Conservation (phyloP, 108 stramenopile species). For the Cyclotella choctawhatcheeana region DNA sequence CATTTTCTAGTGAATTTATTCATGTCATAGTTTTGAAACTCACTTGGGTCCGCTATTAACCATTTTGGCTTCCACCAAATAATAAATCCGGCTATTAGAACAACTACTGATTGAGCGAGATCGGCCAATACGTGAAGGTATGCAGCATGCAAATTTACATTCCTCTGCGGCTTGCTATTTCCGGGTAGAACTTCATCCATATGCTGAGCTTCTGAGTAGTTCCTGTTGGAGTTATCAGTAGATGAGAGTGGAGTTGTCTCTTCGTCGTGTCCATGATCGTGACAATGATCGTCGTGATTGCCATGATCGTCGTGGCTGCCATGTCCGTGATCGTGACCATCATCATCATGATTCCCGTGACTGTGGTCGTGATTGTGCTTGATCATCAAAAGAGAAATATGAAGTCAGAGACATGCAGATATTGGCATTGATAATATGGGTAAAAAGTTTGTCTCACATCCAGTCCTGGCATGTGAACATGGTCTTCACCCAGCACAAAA, state of each 20-base stretch:
- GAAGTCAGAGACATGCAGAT: too few relatives aligned
- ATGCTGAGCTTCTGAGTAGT: constrained; percentile 30
- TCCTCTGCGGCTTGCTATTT: constrained; percentile 41
- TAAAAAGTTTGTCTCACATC: too few relatives aligned
- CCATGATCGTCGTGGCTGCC: constrained; percentile 17
- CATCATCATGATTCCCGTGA: constrained; percentile 38
- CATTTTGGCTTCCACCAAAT: constrained; percentile 90
- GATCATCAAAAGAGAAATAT: too few relatives aligned
- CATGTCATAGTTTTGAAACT: too few relatives aligned
- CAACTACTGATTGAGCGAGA: constrained; percentile 91
- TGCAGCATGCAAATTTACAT: constrained; percentile 92
- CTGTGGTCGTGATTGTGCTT: constrained; percentile 50
- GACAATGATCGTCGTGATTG: neutral
- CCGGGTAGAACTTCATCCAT: constrained; percentile 31
- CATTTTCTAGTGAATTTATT: too few relatives aligned
- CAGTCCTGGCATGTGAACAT: constrained; percentile 85
- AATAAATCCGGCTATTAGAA: constrained; percentile 88
- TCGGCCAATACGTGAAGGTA: constrained; percentile 95
- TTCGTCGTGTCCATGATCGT: too few relatives aligned
- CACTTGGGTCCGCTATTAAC: constrained; percentile 91
- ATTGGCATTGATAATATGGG: too few relatives aligned
- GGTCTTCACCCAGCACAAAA: constrained; percentile 79
- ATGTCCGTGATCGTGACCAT: constrained; percentile 43
- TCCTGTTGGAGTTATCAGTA: too few relatives aligned
- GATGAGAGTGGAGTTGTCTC: too few relatives aligned